Base-by-base conservation (phyloP, 2,329 filamentous ascomycete genomes). In the Exophiala aquamarina region DNA sequence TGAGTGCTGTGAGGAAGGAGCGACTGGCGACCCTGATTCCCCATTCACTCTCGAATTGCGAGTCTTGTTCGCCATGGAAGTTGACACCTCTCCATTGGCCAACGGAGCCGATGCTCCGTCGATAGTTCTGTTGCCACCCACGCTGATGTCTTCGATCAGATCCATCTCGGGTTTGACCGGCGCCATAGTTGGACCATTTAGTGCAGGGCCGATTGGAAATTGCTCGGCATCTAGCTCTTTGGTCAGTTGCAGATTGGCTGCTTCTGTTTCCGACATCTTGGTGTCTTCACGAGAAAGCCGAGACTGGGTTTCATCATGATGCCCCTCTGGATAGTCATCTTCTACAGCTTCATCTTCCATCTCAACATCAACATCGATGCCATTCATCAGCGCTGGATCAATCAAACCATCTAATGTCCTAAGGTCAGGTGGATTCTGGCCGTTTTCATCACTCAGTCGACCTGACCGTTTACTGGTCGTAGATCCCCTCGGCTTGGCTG, bases 401-500 rank as follows among this genome's bases (percentile, higher is more conserved):
- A 59, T 55, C 17, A 58, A 23, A 31, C 54, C 53, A 34, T 57
- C 54, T 4, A 56, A 23, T 15, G 44, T 41, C 13, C 47, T 40
- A 23, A 32, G 33, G 11, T 50, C 49, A 17, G 36, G 32, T 15
- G 38, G 38, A 32, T 59, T 57, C 44, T 63, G 65, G 54, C 67
- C 68, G 41, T 56, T 62, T 18, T 72, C 71, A 23, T 71, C 75
- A 44, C 67, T 70, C 4, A 66, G 63, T 32, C 71, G 66, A 28
- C 53, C 43, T 3, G 77, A 72, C 50, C 78, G 75, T 62, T 82
- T 82, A 31, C 72, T 67, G n/a, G 72, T 72, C n/a, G 68, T 69
- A 23, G 76, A 75, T 11, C 77, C 79, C 51, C 81, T 73, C 32
- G 81, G 79, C 32, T 82, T 76, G 2, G 80, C 78, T 18, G 76